Evolutionary conservation across 768 basidiomycete species (phyloP).

Genomic region (Termitomyces sp.): DNA sequence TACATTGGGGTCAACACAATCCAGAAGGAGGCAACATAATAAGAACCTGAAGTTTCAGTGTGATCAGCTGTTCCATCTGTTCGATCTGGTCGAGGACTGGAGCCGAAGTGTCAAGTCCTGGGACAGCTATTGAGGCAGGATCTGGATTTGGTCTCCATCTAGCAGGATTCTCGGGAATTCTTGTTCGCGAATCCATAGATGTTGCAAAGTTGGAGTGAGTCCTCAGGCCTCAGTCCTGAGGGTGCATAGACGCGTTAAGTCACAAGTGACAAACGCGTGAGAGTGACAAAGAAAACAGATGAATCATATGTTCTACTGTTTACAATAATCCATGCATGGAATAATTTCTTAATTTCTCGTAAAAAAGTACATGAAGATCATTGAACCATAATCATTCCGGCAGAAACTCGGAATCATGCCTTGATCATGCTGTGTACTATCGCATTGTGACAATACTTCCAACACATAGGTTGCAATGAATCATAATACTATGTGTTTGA

Average conservation of each 20-base stretch:
- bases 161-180: constrained; percentile 57
- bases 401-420: no score
- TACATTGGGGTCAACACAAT: background rate
- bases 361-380: background rate
- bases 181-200: constrained; percentile 29
- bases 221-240: no score
- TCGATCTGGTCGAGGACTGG: constrained; percentile 82
- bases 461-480: constrained; percentile 19
- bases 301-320: background rate
- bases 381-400: background rate
- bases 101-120: constrained; percentile 69
- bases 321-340: background rate
- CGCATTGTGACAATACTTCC: constrained; percentile 15
- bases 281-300: background rate
- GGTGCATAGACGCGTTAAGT: constrained; percentile 6
- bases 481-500: constrained; percentile 12
- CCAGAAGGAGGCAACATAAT: background rate
- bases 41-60: constrained; percentile 80
- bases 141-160: constrained; percentile 68
- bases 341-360: background rate
- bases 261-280: constrained; percentile 8
- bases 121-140: constrained; percentile 61
- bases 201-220: constrained; percentile 13
- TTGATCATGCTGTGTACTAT: background rate
- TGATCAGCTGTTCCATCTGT: constrained; percentile 94